Evolutionary conservation across 1,139 yeast species (phyloP), one percentile per base, ranked within the genome.

Genomic region (Nakaseomyces bracarensis): DNA sequence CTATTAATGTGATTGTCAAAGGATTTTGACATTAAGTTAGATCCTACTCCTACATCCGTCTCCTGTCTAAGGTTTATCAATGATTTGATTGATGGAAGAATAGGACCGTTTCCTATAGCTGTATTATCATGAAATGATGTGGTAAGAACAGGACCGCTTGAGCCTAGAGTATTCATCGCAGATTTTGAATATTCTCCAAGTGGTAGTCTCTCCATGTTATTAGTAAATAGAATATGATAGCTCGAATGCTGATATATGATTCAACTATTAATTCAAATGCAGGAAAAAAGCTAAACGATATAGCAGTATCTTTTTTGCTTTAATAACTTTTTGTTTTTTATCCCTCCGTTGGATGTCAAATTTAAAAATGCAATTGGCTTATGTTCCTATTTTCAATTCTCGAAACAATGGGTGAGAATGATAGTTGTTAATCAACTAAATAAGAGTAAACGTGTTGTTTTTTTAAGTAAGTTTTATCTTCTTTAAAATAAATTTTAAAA

Each of bases 111-210:
- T n/a, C 36, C 36, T 3, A 33, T 21, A n/a, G 36, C 5, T 5
- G 16, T 21, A 11, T 13, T 13, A 16, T 33, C 36, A 33, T 20
- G 16, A 11, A 33, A n/a, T 2, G 26, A 7, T 10, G 26, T 20
- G 11, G 26, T 4, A 8, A 33, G 16, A 5, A 33, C 36, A n/a
- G 36, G 36, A 3, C 36, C 36, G 7, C 18, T n/a, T 8, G 36
- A 20, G 19, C 47, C 44, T 23, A 50, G 30, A 31, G 43, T 48
- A 45, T 57, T 57, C 22, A 56, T 46, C 33, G 48, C 47, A 11
- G 58, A 51, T 38, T 49, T 50, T 7, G 61, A 46, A 25, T 50
- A 50, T 40, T 52, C 60, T 31, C 52, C 49, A 45, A 57, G 43
- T 36, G 61, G 62, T 18, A 51, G 42, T 22, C 35, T 36, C 33